Conservation (phyloP, 2,329 filamentous ascomycete genomes). For the Pyricularia sp. region DNA sequence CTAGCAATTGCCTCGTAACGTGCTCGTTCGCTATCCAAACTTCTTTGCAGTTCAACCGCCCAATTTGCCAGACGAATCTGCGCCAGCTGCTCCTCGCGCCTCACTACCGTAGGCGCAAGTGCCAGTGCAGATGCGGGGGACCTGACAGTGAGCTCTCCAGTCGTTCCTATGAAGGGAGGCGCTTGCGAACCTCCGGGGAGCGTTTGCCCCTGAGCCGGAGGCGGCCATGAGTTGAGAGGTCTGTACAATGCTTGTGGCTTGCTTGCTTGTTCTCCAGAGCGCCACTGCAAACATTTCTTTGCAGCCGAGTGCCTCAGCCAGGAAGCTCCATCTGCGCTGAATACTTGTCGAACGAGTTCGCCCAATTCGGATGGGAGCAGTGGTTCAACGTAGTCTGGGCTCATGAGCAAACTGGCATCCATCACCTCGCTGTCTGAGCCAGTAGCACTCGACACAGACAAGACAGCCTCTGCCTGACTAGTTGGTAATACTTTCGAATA, state of each 20-base stretch:
- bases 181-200: background rate
- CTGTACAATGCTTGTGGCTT: slow-evolving; percentile 24
- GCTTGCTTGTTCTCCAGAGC: slow-evolving; percentile 21
- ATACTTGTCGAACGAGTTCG: slow-evolving; percentile 61
- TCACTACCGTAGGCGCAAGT: slow-evolving; percentile 10
- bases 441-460: slow-evolving; percentile 67
- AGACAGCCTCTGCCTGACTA: slow-evolving; percentile 34
- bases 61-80: slow-evolving; percentile 67
- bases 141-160: background rate
- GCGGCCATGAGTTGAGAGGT: slow-evolving; percentile 17
- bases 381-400: slow-evolving; percentile 78
- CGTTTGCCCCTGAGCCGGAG: slow-evolving; percentile 7
- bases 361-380: slow-evolving; percentile 66
- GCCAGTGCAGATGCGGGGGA: background rate
- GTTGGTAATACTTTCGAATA: slow-evolving; percentile 39
- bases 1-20: slow-evolving; percentile 55
- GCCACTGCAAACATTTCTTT: slow-evolving; percentile 71
- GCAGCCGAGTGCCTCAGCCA: slow-evolving; percentile 78
- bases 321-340: slow-evolving; percentile 67
- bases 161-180: slow-evolving; percentile 3
- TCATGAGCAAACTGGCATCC: slow-evolving; percentile 92
- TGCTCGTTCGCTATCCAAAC: slow-evolving; percentile 62
- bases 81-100: slow-evolving; percentile 22
- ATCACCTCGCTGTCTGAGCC: slow-evolving; percentile 70
- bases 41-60: slow-evolving; percentile 72